Evolutionary conservation across 768 basidiomycete species (phyloP), one percentile per base, ranked within the genome.

Genomic region (Hemileccinum rubropunctum): DNA sequence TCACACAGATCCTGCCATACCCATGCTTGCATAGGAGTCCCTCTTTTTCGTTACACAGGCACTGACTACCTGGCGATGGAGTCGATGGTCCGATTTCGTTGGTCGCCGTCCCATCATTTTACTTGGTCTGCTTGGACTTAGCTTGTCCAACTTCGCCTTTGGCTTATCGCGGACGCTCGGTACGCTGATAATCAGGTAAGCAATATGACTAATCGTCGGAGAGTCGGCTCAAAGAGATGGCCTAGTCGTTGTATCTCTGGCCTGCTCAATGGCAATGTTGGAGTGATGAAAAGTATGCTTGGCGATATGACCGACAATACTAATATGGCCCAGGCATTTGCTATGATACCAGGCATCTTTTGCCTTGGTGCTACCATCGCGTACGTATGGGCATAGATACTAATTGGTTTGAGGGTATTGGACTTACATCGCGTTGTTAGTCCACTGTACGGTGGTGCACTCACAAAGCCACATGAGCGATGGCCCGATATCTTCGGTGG

Each of bases 271-370:
- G 74, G 73, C 2, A 74, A 75, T 27, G 5, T 65, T 4, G 70
- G 80, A 6, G 84, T 87, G 27, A 82, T 87, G 76, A 89, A 88
- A 58, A 84, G 80, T 49, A 77, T 81, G 47, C 76, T 88, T 66
- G 84, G 76, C 0, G 84, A 86, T 51, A 64, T 86, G 27, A 82
- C 81, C 75, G 30, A 71, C 35, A 54, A 51, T 23, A 63, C 56
- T 33, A 69, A 62, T 47, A 66, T 66, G 61, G 71, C 75, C 6
- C 66, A 64, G n/a, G 73, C 58, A 7, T 70, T 72, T 51, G 55
- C 67, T 4, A 36, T 65, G n/a, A 17, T 37, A 12, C 49, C 52
- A 18, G 26, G 39, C 15, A n/a, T 30, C 3, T 51, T 53, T 33
- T 45, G 39, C 14, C 12, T 45, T 2, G 52, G 52, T 15, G 11